Evolutionary conservation across 2,329 filamentous ascomycete genomes (phyloP).

Genomic region (Nemania serpens): DNA sequence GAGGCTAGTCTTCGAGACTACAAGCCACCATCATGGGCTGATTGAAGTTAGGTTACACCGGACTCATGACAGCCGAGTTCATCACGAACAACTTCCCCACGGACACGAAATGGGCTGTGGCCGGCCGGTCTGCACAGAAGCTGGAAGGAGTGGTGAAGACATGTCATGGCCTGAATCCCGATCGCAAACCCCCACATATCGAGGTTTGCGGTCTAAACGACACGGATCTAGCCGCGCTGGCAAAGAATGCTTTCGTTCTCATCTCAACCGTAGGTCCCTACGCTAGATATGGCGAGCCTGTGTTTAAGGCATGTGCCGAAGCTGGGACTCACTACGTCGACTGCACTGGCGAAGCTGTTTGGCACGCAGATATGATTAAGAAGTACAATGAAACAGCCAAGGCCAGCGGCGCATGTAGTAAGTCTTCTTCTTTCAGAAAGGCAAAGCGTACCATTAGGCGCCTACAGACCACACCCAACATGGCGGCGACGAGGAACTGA

Average conservation of each 20-base stretch:
- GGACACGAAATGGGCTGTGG: slow-evolving; percentile 41
- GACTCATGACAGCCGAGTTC: slow-evolving; percentile 40
- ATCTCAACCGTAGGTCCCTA: slow-evolving; percentile 67
- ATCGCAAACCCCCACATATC: slow-evolving; percentile 60
- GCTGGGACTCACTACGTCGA: slow-evolving; percentile 68
- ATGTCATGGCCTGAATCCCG: slow-evolving; percentile 67
- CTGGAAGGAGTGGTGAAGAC: slow-evolving; percentile 70
- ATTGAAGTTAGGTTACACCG: slow-evolving; percentile 38
- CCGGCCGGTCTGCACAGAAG: slow-evolving; percentile 50
- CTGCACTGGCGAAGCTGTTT: slow-evolving; percentile 64
- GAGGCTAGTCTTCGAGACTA: neutral
- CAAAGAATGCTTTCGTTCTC: slow-evolving; percentile 60
- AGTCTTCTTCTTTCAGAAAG: slow-evolving; percentile 7
- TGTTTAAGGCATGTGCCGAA: slow-evolving; percentile 65
- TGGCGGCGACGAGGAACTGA: neutral
- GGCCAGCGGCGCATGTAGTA: slow-evolving; percentile 54
- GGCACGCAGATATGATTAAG: slow-evolving; percentile 62
- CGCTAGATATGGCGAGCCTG: slow-evolving; percentile 58
- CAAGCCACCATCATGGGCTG: neutral
- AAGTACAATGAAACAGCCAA: slow-evolving; percentile 61
- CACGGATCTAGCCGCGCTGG: slow-evolving; percentile 52
- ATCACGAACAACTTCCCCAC: slow-evolving; percentile 40
- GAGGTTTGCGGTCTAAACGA: slow-evolving; percentile 57
- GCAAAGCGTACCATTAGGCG: neutral
- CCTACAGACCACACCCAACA: too few relatives aligned